Evolutionary conservation across 306 rosid species (phyloP), one percentile per base, ranked within the genome.

Genomic region (Vachellia collinsii): DNA sequence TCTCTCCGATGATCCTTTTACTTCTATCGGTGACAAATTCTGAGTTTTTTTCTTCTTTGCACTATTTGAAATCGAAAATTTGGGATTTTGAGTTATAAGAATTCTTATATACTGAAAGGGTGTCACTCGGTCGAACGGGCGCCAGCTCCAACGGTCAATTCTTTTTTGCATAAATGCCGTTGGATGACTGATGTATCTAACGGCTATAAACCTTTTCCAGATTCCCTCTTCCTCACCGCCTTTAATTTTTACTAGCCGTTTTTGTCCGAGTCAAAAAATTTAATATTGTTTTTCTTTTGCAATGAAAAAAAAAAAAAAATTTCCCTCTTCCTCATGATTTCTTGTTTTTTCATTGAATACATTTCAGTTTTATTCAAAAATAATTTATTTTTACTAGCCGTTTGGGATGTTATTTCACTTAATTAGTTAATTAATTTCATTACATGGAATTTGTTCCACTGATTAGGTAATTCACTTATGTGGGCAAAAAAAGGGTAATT

Each of bases 221-320:
- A 5, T 62, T 63, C 48, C 62, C 14, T 44, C 58, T 9, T 4
- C 53, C 75, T 17, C 17, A n/a, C 19, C 47, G 11, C 37, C 23
- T 64, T 68, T n/a, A 11, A 42, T n/a, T 44, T 65, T 85, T 43
- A 69, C 46, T 85, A 85, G 88, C 88, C 88, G 88, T 86, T 85
- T 11, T 42, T 34, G 42, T 8, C 16, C 3, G 50, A 44, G 50
- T 44, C 1, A 42, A 42, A 42, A 42, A 10, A 7, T 86, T 85
- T 5, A 46, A 10, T 44, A 10, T 3, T 43, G 12, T 14, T 50
- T 50, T 16, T 50, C 4, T 50, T 16, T 50, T 50, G 56, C 56
- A 16, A 50, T 16, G 1, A 50, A 50, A 5, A 48, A 48, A 5
- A 4, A n/a, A n/a, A n/a, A n/a, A n/a, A n/a, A n/a, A n/a, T n/a